Conservation (phyloP, 2,329 filamentous ascomycete genomes). For the Aureobasidium melanogenum region DNA sequence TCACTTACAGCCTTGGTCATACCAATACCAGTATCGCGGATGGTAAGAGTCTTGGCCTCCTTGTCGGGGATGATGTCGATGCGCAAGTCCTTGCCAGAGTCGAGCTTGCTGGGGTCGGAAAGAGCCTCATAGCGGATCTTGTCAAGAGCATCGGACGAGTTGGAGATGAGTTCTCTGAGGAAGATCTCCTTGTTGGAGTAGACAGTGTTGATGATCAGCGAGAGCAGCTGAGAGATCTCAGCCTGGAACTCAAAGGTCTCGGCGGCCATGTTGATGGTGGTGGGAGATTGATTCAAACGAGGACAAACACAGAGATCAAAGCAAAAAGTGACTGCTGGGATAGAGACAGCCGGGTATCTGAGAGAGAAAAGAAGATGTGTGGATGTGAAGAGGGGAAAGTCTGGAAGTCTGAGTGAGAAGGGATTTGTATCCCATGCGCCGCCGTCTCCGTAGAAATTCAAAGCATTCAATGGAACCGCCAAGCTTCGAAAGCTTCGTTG, state of each 20-base stretch:
- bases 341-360: conserved; percentile 11
- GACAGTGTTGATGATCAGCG: conserved; percentile 99
- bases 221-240: conserved; percentile 99
- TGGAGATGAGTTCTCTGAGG: conserved; percentile 96
- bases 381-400: neutral
- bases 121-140: conserved; percentile 99
- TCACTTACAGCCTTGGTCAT: conserved; percentile 84
- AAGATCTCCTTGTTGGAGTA: conserved; percentile 99
- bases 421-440: neutral
- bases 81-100: conserved; percentile 93
- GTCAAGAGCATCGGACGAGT: conserved; percentile 97
- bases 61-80: conserved; percentile 99
- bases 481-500: too few relatives aligned
- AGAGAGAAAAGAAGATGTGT: neutral
- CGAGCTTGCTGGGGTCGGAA: conserved; percentile 94
- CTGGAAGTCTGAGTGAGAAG: neutral
- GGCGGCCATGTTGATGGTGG: conserved; percentile 56
- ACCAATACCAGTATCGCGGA: conserved; percentile 97
- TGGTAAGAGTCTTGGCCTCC: conserved; percentile 93
- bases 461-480: neutral
- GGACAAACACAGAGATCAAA: conserved; percentile 3
- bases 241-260: conserved; percentile 99
- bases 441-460: neutral
- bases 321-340: conserved; percentile 1
- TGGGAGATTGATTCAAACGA: neutral